These are phyloP conservation scores for Hypholoma fasciculare DNA, from an alignment of 768 basidiomycete species.

Conservation along the genomic window DNA sequence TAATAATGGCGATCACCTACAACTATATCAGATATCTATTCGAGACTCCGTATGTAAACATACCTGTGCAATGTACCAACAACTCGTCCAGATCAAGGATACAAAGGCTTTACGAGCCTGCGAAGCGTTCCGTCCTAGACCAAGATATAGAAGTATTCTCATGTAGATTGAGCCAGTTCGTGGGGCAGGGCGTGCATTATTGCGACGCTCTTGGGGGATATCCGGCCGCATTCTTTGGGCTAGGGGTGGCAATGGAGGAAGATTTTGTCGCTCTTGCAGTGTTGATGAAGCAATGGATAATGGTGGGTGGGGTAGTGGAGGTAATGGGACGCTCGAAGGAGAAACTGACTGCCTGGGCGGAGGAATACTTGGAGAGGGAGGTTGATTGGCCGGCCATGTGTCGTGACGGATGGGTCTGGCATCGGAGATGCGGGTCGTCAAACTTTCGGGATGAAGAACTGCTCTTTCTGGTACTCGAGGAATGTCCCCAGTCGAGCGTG, in stretches of 20 bases:
- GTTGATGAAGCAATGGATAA: background rate
- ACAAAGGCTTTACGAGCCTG: conserved; percentile 53
- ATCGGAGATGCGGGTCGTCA: conserved; percentile 7
- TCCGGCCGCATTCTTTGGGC: background rate
- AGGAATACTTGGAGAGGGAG: background rate
- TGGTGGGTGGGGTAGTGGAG: background rate
- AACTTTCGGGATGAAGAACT: conserved; percentile 1
- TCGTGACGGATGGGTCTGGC: conserved; percentile 2
- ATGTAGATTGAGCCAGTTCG: conserved; percentile 21
- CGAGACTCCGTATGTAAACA: conserved; percentile 6
- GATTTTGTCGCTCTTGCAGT: background rate
- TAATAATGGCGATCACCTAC: conserved; percentile 53
- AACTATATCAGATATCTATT: background rate
- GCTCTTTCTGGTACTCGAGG: conserved; percentile 28
- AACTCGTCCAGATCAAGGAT: conserved; percentile 49
- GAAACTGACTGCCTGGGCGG: background rate
- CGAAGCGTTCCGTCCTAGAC: conserved; percentile 53
- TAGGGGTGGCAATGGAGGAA: background rate
- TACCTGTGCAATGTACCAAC: conserved; percentile 55
- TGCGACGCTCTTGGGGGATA: conserved; percentile 3
- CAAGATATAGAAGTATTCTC: conserved; percentile 41
- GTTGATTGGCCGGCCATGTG: background rate
- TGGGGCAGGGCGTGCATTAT: conserved; percentile 20
- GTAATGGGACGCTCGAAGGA: background rate
- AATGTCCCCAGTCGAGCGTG: conserved; percentile 40